Percentiles rank a stretch among this genome's conserved stretches.
These are phyloP conservation scores for Gremmenia infestans DNA, from an alignment of 2,329 filamentous ascomycete species.

Conservation along the genomic window DNA sequence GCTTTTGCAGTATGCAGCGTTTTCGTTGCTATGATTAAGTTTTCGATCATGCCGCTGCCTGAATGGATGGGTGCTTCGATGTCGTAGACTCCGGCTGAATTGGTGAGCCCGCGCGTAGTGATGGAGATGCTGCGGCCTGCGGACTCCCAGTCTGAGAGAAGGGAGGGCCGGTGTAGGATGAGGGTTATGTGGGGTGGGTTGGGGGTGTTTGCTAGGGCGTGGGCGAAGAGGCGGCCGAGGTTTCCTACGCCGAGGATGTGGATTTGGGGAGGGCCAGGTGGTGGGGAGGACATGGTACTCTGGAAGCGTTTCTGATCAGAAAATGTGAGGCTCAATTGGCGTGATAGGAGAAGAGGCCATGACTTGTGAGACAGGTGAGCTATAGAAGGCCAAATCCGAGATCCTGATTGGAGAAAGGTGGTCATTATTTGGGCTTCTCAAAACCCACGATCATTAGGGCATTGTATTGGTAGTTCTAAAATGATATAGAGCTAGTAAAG, in stretches of 20 bases:
- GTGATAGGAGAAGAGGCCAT: not conserved
- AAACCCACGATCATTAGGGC: not conserved
- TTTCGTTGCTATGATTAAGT: constrained; percentile 77
- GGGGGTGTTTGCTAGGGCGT: constrained; percentile 51
- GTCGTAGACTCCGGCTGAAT: constrained; percentile 19
- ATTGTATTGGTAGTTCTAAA: not conserved
- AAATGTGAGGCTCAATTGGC: not conserved
- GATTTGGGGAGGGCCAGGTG: constrained; percentile 44
- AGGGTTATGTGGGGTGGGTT: constrained; percentile 71
- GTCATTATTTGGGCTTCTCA: not conserved
- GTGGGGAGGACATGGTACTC: not conserved
- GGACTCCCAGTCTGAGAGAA: constrained; percentile 43
- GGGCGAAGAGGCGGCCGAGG: constrained; percentile 73
- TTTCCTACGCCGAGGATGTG: constrained; percentile 79
- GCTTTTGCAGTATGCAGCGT: constrained; percentile 62
- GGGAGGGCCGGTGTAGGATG: constrained; percentile 60
- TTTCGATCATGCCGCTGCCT: constrained; percentile 46
- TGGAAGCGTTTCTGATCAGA: not conserved
- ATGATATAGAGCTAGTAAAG: not conserved
- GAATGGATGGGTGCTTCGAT: constrained; percentile 10
- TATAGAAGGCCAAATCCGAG: not conserved
- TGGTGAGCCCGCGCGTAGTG: constrained; percentile 17
- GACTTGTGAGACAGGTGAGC: not conserved
- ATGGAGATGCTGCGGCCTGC: constrained; percentile 17
- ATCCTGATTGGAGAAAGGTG: not conserved